These are phyloP conservation scores for Sarocladiaceae sp. DNA, from an alignment of 2,329 filamentous ascomycete species.

Conservation along the genomic window DNA sequence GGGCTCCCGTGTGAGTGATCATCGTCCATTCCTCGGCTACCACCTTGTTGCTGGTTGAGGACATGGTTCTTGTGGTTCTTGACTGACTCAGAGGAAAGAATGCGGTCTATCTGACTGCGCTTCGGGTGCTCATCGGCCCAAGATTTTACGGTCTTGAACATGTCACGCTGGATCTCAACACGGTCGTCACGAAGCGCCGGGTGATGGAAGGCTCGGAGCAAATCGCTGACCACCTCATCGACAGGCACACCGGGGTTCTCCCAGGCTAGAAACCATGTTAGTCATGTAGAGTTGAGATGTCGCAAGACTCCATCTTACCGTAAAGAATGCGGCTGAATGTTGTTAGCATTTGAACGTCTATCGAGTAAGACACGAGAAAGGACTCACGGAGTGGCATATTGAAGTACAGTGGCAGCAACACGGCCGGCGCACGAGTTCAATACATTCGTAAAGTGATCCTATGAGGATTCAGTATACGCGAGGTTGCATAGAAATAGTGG, in stretches of 20 bases:
- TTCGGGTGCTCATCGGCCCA: constrained; percentile 71
- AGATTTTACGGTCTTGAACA: constrained; percentile 78
- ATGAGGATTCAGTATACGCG: neutral
- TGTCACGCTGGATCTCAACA: constrained; percentile 74
- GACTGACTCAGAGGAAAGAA: constrained; percentile 81
- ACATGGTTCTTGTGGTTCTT: constrained; percentile 76
- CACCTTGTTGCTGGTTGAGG: constrained; percentile 28
- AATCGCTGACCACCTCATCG: constrained; percentile 76
- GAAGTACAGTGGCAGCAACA: constrained; percentile 67
- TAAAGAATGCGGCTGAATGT: constrained; percentile 65
- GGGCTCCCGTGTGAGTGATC: constrained; percentile 33
- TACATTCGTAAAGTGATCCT: constrained; percentile 72
- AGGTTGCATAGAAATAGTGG: neutral
- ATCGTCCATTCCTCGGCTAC: constrained; percentile 25
- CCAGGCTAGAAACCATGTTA: constrained; percentile 47
- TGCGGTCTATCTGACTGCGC: constrained; percentile 59
- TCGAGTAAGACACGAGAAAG: neutral
- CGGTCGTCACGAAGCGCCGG: constrained; percentile 71
- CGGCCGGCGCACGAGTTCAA: constrained; percentile 72
- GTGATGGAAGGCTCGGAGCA: constrained; percentile 82
- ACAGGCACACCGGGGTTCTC: constrained; percentile 78
- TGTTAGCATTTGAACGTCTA: constrained; percentile 1
- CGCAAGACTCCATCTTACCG: constrained; percentile 26
- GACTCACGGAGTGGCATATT: constrained; percentile 75
- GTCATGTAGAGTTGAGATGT: neutral